phyloP scores from a whole-genome alignment of 2,329 filamentous ascomycete species.

The Grosmannia huntii region DNA sequence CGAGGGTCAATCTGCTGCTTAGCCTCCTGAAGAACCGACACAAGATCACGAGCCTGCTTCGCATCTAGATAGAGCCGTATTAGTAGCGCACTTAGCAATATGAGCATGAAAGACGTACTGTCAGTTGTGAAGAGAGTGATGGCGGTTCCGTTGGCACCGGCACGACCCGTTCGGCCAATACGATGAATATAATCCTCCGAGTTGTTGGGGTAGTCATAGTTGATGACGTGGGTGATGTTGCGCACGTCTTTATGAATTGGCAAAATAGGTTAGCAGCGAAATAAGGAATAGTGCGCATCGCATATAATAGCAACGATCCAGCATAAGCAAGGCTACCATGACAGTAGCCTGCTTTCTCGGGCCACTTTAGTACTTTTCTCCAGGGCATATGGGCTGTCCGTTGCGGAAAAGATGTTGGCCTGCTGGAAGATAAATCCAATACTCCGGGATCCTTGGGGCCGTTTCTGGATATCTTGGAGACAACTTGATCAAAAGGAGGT shows the following conservation, averaged over 20 bases:
- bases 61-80: constrained; percentile 41
- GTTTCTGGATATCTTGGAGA: constrained; percentile 41
- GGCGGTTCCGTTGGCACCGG: constrained; percentile 86
- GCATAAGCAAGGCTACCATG: constrained; percentile 32
- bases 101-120: constrained; percentile 47
- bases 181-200: constrained; percentile 97
- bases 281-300: constrained; percentile 32
- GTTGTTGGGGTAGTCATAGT: constrained; percentile 99
- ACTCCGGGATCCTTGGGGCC: constrained; percentile 40
- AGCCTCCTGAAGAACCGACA: constrained; percentile 83
- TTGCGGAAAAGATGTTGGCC: constrained; percentile 40
- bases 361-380: constrained; percentile 37
- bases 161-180: constrained; percentile 90
- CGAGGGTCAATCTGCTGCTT: constrained; percentile 97
- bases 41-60: constrained; percentile 93
- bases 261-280: constrained; percentile 54
- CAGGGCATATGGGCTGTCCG: constrained; percentile 46
- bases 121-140: constrained; percentile 99
- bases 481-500: constrained; percentile 45
- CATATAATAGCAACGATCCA: constrained; percentile 47
- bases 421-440: constrained; percentile 34
- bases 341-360: constrained; percentile 36
- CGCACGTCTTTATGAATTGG: constrained; percentile 83
- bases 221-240: constrained; percentile 99
- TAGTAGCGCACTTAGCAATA: background rate